These are phyloP conservation scores for Aurifilum marmelostoma DNA, from an alignment of 2,329 filamentous ascomycete species.

Conservation along the genomic window DNA sequence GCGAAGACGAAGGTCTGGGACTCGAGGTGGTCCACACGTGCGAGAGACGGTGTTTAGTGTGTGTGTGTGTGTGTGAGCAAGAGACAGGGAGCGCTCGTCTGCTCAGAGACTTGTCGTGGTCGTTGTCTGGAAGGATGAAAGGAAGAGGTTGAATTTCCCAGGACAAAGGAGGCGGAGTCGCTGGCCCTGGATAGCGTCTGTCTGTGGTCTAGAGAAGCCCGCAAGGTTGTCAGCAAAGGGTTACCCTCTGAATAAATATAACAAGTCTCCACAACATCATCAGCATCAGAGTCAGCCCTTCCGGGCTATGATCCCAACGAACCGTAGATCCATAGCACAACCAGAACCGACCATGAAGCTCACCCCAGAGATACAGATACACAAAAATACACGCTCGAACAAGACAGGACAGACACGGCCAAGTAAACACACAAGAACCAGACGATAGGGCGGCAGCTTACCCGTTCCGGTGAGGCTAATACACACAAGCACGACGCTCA, in stretches of 20 bases:
- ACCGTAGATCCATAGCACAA: not conserved
- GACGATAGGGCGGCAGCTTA: slow-evolving; percentile 5
- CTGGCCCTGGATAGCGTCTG: slow-evolving; percentile 5
- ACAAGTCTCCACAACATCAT: not conserved
- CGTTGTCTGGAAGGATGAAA: slow-evolving; percentile 15
- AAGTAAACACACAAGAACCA: slow-evolving; percentile 4
- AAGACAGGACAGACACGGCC: not conserved
- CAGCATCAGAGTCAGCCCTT: not conserved
- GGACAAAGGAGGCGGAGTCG: slow-evolving; percentile 20
- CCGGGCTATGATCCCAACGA: not conserved
- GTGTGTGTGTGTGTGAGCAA: not conserved
- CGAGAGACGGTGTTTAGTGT: not conserved
- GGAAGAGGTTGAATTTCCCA: not conserved
- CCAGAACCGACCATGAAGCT: not conserved
- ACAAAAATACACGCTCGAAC: not conserved
- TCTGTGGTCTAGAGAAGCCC: not conserved
- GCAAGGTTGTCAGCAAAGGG: not conserved
- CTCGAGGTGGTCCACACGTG: not conserved
- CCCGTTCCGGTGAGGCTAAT: slow-evolving; percentile 7
- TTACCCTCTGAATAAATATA: not conserved
- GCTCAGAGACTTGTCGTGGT: not conserved
- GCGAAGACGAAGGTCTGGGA: not conserved
- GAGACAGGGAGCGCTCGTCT: not conserved
- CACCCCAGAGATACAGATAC: not conserved
- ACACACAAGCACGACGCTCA: not conserved